phyloP scores from a whole-genome alignment of 495 filamentous ascomycete genomes.

The Aspergillus homomorphus region DNA sequence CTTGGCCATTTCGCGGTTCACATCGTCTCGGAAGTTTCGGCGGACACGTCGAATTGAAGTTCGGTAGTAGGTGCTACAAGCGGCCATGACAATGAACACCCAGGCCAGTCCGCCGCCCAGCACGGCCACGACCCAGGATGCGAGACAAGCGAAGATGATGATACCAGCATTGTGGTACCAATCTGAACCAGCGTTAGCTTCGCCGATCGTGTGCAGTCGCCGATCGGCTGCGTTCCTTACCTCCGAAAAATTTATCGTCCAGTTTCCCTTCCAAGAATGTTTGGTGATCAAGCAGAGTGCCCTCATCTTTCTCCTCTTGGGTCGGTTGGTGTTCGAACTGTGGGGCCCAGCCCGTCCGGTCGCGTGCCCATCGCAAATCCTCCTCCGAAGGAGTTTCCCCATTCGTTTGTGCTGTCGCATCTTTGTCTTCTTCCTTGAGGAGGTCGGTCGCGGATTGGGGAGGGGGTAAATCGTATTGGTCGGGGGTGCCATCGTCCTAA shows the following conservation, averaged over 20 bases:
- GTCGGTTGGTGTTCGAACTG: slow-evolving; percentile 63
- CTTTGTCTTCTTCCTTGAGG: slow-evolving; percentile 33
- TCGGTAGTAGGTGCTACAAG: slow-evolving; percentile 92
- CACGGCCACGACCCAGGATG: slow-evolving; percentile 84
- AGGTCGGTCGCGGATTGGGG: slow-evolving; percentile 67
- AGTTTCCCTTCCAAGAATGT: slow-evolving; percentile 82
- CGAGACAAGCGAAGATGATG: slow-evolving; percentile 87
- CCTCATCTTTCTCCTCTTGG: slow-evolving; percentile 52
- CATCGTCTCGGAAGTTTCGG: slow-evolving; percentile 93
- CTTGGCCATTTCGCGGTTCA: slow-evolving; percentile 89
- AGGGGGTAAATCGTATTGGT: slow-evolving; percentile 74
- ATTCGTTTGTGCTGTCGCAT: slow-evolving; percentile 43
- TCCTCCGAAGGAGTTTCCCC: slow-evolving; percentile 51
- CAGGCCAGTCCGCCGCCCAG: slow-evolving; percentile 89
- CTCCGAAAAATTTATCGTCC: slow-evolving; percentile 88
- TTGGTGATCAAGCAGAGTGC: slow-evolving; percentile 78
- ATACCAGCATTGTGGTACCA: slow-evolving; percentile 97
- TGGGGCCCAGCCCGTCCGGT: slow-evolving; percentile 83
- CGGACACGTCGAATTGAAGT: slow-evolving; percentile 91
- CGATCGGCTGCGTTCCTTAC: slow-evolving; percentile 39
- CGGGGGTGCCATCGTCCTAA: slow-evolving; percentile 61
- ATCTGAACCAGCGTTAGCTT: slow-evolving; percentile 47
- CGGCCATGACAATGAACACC: slow-evolving; percentile 89
- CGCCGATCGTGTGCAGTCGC: not conserved
- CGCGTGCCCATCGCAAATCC: slow-evolving; percentile 63